Base-by-base conservation (phyloP, 768 basidiomycete species). In the Hericium coralloides region DNA sequence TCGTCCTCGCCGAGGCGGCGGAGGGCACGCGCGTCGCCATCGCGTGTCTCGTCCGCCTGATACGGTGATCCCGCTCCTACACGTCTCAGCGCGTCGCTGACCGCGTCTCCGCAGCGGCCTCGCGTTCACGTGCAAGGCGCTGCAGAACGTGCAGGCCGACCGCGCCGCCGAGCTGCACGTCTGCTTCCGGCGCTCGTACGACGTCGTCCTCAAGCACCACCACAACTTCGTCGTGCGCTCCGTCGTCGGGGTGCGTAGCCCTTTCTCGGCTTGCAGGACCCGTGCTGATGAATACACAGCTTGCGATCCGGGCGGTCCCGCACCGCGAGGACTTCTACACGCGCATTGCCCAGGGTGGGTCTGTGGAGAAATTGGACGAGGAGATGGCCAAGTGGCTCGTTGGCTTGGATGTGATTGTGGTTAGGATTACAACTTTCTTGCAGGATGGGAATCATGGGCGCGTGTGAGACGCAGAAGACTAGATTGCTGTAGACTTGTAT, bases 171-270 rank as follows among this genome's bases (percentile, higher is more conserved):
- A 86, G 59, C 71, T 88, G 48, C 79, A 83, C 62, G 73, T 78
- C 57, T 88, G 87, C 68, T 89, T 90, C 74, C 80, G 77, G 68
- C 74, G 79, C 43, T 78, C 88, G 3, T 90, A 87, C 66, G 86
- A 90, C 59, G 74, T 76, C 54, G 81, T 87, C 17, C 74, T 90
- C 52, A 72, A 69, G 53, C 83, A 82, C 58, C 85, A 88, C 68
- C 84, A 87, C 65, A 74, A 79, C 0, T 86, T 85, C 66, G 31
- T 88, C 61, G 75, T 89, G 58, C 82, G 85, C 22, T 80, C 84
- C 20, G 69, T 87, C 56, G 81, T 86, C 26, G 72, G 76, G 25
- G 85, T 87, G 55, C 62, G 84, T 48, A 80, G 83, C 63, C 55
- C 76, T 49, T 1, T 23, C 22, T 23, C 15, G 20, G 50, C 14